These are phyloP conservation scores for Coemansia sp. DNA, from an alignment of 192 early-diverging fungal genomes.

Conservation along the genomic window DNA sequence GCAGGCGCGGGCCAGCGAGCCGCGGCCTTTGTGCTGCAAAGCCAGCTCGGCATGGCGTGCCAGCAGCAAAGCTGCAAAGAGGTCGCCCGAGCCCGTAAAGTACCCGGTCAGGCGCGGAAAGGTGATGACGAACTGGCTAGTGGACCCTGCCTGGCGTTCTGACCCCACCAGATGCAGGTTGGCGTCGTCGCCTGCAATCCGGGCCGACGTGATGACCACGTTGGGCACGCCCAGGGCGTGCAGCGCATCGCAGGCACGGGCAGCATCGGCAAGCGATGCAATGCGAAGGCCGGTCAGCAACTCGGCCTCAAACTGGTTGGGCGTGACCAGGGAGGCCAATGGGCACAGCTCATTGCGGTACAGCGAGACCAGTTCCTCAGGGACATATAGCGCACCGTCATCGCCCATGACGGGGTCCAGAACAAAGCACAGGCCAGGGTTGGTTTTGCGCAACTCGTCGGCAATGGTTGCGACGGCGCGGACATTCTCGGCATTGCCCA, in stretches of 20 bases:
- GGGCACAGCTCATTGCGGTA: conserved; percentile 68
- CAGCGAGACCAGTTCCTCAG: conserved; percentile 65
- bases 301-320: conserved; percentile 90
- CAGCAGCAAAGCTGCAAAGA: conserved; percentile 71
- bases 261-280: conserved; percentile 47
- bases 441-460: conserved; percentile 45
- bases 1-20: conserved; percentile 51
- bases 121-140: conserved; percentile 57
- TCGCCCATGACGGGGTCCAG: conserved; percentile 92
- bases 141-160: conserved; percentile 13
- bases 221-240: conserved; percentile 61
- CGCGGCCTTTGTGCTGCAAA: not conserved
- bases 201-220: conserved; percentile 75
- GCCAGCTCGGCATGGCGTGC: conserved; percentile 54
- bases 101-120: conserved; percentile 70
- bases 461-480: conserved; percentile 53
- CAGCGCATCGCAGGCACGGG: conserved; percentile 54
- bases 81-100: conserved; percentile 92
- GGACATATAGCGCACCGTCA: conserved; percentile 75
- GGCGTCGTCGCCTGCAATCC: conserved; percentile 32
- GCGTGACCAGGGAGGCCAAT: conserved; percentile 73
- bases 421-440: conserved; percentile 49
- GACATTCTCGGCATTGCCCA: conserved; percentile 68
- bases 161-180: conserved; percentile 50
- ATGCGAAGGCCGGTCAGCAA: conserved; percentile 57